Evolutionary conservation across 192 early-diverging fungal species (phyloP), one percentile per base, ranked within the genome.

Genomic region (Coemansia sp.): DNA sequence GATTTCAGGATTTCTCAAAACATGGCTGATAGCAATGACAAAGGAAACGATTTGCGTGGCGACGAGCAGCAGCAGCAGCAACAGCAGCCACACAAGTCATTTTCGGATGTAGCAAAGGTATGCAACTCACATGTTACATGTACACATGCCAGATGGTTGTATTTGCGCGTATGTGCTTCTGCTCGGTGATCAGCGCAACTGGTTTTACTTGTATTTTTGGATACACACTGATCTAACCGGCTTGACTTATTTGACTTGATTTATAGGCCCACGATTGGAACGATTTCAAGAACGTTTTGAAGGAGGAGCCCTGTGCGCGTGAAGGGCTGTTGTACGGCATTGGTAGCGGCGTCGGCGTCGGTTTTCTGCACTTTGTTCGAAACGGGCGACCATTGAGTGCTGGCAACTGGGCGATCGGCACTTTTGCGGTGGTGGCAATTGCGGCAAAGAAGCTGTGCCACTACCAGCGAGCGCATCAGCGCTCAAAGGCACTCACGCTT

Each of bases 311-410:
- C 18, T 78, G 75, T 19, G 75, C 75, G 15, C 75, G 69, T 54
- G 75, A 78, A 41, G 75, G 75, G 13, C 48, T 67, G n/a, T 34
- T 78, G 30, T 78, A 78, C 50, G 75, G 75, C 38, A 56, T 70
- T 9, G 69, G 63, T 18, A 38, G 57, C 3, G 75, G 69, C 9
- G 14, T 44, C 15, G 57, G 55, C 12, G 75, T 67, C 18, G 61
- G 61, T 8, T 39, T 78, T 9, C 48, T 78, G 25, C 69, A 69
- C 14, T 53, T 78, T 17, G 63, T 68, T 53, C 62, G 67, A 50
- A 47, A 54, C 17, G 68, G 74, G 15, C 52, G 61, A 17, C 11
- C 66, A 15, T 11, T 67, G 18, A 66, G 50, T 46, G 74, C 74
- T 19, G 69, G 69, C 39, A 78, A 71, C 58, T 78, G 74, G 74